Evolutionary conservation across 345 rosid genomes (phyloP).

Genomic region (Camelina sativa): DNA sequence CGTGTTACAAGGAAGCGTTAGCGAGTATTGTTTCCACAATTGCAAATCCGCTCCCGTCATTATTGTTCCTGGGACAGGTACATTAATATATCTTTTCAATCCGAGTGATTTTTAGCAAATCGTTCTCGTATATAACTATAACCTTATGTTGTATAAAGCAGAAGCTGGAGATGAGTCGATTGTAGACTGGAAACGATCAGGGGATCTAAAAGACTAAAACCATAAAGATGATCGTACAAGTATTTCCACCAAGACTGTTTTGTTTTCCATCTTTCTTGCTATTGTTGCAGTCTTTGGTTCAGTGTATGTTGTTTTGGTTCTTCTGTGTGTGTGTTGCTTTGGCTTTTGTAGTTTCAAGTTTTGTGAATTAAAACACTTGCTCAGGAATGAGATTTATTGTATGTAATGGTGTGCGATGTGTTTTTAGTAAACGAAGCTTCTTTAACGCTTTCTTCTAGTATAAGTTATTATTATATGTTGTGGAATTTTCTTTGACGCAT

Average conservation of each 20-base stretch:
- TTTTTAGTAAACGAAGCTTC: background rate
- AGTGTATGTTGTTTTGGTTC: background rate
- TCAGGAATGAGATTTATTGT: slow-evolving; percentile 12
- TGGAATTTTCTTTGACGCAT: slow-evolving; percentile 7
- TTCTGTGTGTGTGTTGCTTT: slow-evolving; percentile 23
- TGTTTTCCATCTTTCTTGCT: background rate
- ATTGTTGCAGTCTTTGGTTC: too few relatives aligned
- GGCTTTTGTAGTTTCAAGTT: slow-evolving; percentile 20
- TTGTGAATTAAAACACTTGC: slow-evolving; percentile 19
- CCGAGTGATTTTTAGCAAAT: background rate
- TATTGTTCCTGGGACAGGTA: slow-evolving; percentile 86
- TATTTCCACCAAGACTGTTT: slow-evolving; percentile 18
- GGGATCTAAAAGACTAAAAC: slow-evolving; percentile 18
- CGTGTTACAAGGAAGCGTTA: slow-evolving; percentile 75
- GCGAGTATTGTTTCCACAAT: slow-evolving; percentile 82
- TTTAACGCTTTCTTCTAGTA: background rate
- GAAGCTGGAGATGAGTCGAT: slow-evolving; percentile 52
- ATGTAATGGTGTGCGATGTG: background rate
- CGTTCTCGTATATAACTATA: background rate
- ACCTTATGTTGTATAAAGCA: slow-evolving; percentile 23
- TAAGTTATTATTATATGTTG: background rate
- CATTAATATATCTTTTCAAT: background rate
- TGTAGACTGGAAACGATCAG: slow-evolving; percentile 41
- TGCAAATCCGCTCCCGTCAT: slow-evolving; percentile 81
- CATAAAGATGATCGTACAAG: background rate